Percentiles rank a stretch among this genome's conserved stretches.
Evolutionary conservation across 75 land plant genomes (phyloP).

Genomic region (Sequoiadendron giganteum): DNA sequence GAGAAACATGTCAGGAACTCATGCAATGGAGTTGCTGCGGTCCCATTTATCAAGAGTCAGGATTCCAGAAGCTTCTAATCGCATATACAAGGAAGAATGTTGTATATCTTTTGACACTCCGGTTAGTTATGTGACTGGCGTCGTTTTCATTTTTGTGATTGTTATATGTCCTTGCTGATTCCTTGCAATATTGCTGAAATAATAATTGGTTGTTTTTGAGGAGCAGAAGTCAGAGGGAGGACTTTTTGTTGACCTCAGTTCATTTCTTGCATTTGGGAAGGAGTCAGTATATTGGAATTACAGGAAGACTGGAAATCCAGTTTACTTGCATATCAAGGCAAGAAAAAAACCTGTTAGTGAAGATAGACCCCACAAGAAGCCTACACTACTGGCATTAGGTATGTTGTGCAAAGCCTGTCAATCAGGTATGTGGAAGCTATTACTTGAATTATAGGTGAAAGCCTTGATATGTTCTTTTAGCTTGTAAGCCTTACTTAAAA

Average conservation of each 20-base stretch:
- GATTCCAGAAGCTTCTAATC: constrained; percentile 91
- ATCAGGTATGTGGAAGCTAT: neutral
- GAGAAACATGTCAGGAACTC: constrained; percentile 6
- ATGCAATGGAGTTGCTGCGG: constrained; percentile 86
- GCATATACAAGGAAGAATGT: constrained; percentile 96
- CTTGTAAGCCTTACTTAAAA: neutral
- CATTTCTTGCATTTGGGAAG: constrained; percentile 94
- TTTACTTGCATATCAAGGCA: constrained; percentile 87
- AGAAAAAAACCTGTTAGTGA: constrained; percentile 68
- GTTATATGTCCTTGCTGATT: constrained; percentile 4
- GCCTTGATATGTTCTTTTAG: neutral
- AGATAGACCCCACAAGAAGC: constrained; percentile 95
- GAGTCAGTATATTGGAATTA: constrained; percentile 91
- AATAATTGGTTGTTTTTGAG: neutral
- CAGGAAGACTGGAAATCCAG: constrained; percentile 85
- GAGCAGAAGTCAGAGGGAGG: constrained; percentile 94
- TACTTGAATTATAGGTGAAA: neutral
- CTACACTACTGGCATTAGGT: constrained; percentile 98
- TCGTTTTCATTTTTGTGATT: neutral
- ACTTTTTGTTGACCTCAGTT: constrained; percentile 72
- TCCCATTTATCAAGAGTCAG: constrained; percentile 80
- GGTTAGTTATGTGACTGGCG: constrained; percentile 29
- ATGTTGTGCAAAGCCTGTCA: constrained; percentile 4
- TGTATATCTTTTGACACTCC: constrained; percentile 93
- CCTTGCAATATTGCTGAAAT: constrained; percentile 6